Evolutionary conservation across 1,139 yeast genomes (phyloP).

Genomic region (Debaryomycetaceae sp.): DNA sequence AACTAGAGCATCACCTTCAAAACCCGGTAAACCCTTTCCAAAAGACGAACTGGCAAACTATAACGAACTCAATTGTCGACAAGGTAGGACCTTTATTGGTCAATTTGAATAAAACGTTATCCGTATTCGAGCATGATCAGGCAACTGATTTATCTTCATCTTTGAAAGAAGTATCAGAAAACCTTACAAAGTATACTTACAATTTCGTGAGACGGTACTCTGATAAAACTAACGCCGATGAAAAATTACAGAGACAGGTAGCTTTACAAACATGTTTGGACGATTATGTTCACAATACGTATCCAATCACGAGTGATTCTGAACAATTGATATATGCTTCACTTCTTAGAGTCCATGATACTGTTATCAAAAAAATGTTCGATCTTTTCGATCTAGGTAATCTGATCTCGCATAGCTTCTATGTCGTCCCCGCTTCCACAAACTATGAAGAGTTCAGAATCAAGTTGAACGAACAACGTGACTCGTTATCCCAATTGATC

Average conservation of each 20-base stretch:
- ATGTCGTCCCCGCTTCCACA: constrained; percentile 7
- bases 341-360: constrained; percentile 27
- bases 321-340: constrained; percentile 47
- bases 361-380: constrained; percentile 28
- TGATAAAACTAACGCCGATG: constrained; percentile 7
- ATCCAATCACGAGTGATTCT: constrained; percentile 26
- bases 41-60: constrained; percentile 50
- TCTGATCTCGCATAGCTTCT: constrained; percentile 15
- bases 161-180: constrained; percentile 16
- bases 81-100: constrained; percentile 49
- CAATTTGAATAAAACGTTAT: constrained; percentile 23
- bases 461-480: constrained; percentile 4
- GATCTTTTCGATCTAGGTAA: constrained; percentile 25
- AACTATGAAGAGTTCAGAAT: constrained; percentile 1
- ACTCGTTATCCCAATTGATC: constrained; percentile 1
- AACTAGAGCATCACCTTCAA: constrained; percentile 24
- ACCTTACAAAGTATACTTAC: constrained; percentile 31
- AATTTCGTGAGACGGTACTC: constrained; percentile 39
- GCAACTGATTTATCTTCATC: not conserved
- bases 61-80: constrained; percentile 40
- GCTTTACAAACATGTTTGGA: constrained; percentile 29
- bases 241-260: constrained; percentile 10
- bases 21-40: constrained; percentile 28
- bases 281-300: constrained; percentile 40
- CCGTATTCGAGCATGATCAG: constrained; percentile 1